Evolutionary conservation across 768 basidiomycete species (phyloP), one percentile per base, ranked within the genome.

Genomic region (Trametes coccinea): DNA sequence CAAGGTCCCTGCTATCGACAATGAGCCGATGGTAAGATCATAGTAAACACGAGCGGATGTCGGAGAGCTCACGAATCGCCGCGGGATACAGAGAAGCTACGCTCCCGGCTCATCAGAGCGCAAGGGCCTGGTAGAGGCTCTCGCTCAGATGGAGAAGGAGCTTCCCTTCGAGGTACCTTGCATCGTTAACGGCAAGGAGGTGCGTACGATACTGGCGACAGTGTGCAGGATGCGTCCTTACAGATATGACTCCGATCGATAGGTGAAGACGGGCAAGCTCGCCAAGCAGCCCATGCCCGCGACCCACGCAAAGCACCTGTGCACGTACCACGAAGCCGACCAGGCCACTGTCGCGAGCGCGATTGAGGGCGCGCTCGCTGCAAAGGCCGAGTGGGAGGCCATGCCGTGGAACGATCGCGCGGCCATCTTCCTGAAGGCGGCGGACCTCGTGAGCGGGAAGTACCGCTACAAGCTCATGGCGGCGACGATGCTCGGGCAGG

Each of bases 391-490:
- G 53, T 99, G 97, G 97, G 97, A 98, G 78, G 80, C 83, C 50
- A 78, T 98, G 81, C 95, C 96, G 0, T 99, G 95, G 96, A 89
- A 84, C 71, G 97, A 99, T 74, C 86, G 95, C 39, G 97, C 97
- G 2, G 93, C 97, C 41, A 96, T 99, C 75, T 99, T 98, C 80
- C 81, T 99, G 66, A 97, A 96, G 75, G 97, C 97, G 4, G 97
- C 97, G 27, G 97, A 99, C 74, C 86, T 99, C 53, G 85, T 94
- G 59, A 88, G 92, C 71, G 93, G 92, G 56, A 99, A 98, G 81
- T 97, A 98, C 74, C 82, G 97, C 65, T 96, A 95, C 79, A 89
- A 89, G 77, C 80, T 99, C 49, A 82, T 98, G 78, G 97, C 97
- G 44, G 95, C 96, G 43, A 98, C 96, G 46, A 97, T 99, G 77